These are phyloP conservation scores for Antrodiella citrinella DNA, from an alignment of 768 basidiomycete genomes.

Conservation along the genomic window DNA sequence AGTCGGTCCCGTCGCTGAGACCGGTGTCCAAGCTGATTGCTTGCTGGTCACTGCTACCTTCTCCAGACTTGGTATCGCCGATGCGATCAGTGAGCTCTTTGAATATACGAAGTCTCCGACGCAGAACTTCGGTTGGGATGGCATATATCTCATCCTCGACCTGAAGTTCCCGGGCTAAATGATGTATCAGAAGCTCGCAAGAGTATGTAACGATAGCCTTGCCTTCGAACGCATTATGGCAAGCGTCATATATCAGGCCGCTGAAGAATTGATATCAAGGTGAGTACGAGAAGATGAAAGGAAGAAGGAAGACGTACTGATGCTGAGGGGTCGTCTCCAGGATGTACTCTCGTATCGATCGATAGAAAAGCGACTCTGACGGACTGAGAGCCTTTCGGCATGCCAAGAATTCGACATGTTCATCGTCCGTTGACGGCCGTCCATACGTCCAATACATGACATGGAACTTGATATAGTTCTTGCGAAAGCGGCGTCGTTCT, in stretches of 20 bases:
- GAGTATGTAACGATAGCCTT: no score
- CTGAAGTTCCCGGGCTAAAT: no score
- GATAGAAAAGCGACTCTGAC: slow-evolving; percentile 20
- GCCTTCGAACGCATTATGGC: neutral
- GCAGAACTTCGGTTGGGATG: no score
- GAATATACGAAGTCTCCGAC: no score
- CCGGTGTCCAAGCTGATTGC: no score
- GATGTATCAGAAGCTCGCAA: no score
- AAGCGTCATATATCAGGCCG: neutral
- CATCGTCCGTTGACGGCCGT: slow-evolving; percentile 10
- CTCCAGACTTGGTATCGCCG: no score
- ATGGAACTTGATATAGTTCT: slow-evolving; percentile 18
- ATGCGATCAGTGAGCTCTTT: no score
- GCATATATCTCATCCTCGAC: no score
- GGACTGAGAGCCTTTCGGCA: slow-evolving; percentile 13
- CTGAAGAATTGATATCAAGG: neutral
- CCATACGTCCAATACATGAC: slow-evolving; percentile 17
- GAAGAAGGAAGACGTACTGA: slow-evolving; percentile 16
- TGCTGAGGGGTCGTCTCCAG: slow-evolving; percentile 13
- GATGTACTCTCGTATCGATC: slow-evolving; percentile 11
- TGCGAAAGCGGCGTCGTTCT: slow-evolving; percentile 20
- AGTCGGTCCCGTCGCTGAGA: no score
- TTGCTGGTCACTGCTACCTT: no score
- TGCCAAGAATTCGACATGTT: slow-evolving; percentile 10
- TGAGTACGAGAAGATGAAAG: no score